Evolutionary conservation across 305 asterid species (phyloP).

Genomic region (Fraxinus paxiana): DNA sequence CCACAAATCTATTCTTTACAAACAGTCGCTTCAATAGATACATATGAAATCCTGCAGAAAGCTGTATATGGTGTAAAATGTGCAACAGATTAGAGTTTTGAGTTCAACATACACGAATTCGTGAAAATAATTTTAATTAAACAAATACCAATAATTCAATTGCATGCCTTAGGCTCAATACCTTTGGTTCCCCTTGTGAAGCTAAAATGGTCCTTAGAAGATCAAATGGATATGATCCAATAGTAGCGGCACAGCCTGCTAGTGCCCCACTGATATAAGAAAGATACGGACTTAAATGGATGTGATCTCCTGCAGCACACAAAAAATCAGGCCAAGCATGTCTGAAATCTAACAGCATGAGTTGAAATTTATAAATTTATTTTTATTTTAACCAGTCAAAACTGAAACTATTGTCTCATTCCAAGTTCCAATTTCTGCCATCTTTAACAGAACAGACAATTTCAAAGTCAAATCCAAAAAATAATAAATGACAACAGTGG

Average conservation of each 20-base stretch:
- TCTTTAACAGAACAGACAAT: not conserved
- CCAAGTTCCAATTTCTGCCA: not conserved
- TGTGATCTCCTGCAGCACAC: conserved; percentile 64
- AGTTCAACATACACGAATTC: not conserved
- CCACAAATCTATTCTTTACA: not conserved
- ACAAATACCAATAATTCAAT: no score
- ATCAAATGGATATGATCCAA: conserved; percentile 95
- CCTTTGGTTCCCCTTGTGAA: conserved; percentile 96
- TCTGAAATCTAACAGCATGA: not conserved
- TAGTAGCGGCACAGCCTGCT: conserved; percentile 92
- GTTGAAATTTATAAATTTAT: not conserved
- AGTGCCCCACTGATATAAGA: conserved; percentile 82
- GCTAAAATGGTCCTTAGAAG: conserved; percentile 89
- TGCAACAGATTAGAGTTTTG: no score
- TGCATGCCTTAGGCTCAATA: conserved; percentile 21
- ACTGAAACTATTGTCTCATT: not conserved
- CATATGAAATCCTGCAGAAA: not conserved
- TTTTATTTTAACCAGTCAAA: not conserved
- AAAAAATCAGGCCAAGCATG: conserved; percentile 11
- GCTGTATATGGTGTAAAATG: no score
- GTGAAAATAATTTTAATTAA: no score
- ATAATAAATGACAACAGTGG: not conserved
- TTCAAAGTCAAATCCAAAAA: not conserved
- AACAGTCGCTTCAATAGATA: not conserved
- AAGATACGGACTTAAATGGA: conserved; percentile 68